Evolutionary conservation across 192 early-diverging fungal species (phyloP).

Genomic region (Pilaira anomala): DNA sequence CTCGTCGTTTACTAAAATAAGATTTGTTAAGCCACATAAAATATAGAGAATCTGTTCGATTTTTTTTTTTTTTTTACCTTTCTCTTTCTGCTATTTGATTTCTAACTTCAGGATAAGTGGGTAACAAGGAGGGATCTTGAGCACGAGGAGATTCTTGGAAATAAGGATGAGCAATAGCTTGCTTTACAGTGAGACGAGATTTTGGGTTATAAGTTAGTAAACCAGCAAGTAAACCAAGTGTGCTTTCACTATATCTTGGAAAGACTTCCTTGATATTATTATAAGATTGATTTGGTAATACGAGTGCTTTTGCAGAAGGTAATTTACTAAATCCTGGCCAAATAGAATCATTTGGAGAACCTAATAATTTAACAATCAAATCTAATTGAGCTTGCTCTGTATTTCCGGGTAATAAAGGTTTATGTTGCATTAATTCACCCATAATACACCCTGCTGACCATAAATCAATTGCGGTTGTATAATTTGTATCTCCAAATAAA

Average conservation of each 20-base stretch:
- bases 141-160: slow-evolving; percentile 70
- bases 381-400: slow-evolving; percentile 71
- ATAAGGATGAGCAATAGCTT: slow-evolving; percentile 70
- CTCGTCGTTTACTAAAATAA: slow-evolving; percentile 20
- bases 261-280: slow-evolving; percentile 59
- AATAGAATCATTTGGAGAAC: slow-evolving; percentile 66
- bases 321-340: slow-evolving; percentile 76
- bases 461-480: slow-evolving; percentile 74
- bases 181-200: slow-evolving; percentile 58
- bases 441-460: slow-evolving; percentile 87
- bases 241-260: slow-evolving; percentile 46
- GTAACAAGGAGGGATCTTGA: slow-evolving; percentile 46
- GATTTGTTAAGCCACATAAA: too few species aligned
- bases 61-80: slow-evolving; percentile 21
- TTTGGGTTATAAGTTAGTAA: slow-evolving; percentile 76
- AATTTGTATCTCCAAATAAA: slow-evolving; percentile 66
- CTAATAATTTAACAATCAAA: slow-evolving; percentile 71
- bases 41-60: background rate
- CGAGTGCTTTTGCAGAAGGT: slow-evolving; percentile 57
- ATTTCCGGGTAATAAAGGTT: slow-evolving; percentile 82
- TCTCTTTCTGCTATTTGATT: slow-evolving; percentile 42
- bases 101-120: slow-evolving; percentile 55
- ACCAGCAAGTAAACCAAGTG: slow-evolving; percentile 57
- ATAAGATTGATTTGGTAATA: slow-evolving; percentile 57
- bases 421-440: slow-evolving; percentile 71